Evolutionary conservation across 345 rosid species (phyloP).

Genomic region (Gossypium thurberi): DNA sequence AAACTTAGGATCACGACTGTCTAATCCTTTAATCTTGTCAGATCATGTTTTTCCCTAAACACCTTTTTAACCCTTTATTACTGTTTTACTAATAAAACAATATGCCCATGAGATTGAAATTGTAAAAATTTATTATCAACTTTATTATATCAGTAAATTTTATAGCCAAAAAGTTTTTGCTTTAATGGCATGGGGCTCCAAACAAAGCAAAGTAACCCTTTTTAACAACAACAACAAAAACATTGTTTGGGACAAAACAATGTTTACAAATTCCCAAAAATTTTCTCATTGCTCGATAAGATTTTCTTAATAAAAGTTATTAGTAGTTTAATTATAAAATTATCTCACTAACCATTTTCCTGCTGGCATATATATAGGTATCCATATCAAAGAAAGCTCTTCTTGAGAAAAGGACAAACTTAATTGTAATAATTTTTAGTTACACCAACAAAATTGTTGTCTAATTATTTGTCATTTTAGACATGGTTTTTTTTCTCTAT

Average conservation of each 20-base stretch:
- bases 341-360: neutral
- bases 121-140: too few species aligned
- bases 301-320: conserved; percentile 20
- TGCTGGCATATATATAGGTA: neutral
- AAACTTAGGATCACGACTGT: conserved; percentile 17
- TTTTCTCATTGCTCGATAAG: conserved; percentile 69
- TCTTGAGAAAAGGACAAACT: too few species aligned
- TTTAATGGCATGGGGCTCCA: conserved; percentile 26
- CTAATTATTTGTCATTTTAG: too few species aligned
- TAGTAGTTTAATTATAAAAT: conserved; percentile 10
- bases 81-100: neutral
- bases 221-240: neutral
- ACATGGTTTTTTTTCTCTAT: too few species aligned
- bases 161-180: neutral
- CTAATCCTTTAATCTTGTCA: conserved; percentile 25
- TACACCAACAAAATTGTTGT: too few species aligned
- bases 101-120: too few species aligned
- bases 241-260: conserved; percentile 9
- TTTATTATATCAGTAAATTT: too few species aligned
- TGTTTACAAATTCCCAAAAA: conserved; percentile 49
- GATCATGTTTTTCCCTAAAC: conserved; percentile 21
- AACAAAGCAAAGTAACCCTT: conserved; percentile 17
- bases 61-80: conserved; percentile 5
- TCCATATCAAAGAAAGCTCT: too few species aligned
- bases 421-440: too few species aligned